Evolutionary conservation across 306 rosid species (phyloP), one percentile per base, ranked within the genome.

Genomic region (Vigna nakashimae): DNA sequence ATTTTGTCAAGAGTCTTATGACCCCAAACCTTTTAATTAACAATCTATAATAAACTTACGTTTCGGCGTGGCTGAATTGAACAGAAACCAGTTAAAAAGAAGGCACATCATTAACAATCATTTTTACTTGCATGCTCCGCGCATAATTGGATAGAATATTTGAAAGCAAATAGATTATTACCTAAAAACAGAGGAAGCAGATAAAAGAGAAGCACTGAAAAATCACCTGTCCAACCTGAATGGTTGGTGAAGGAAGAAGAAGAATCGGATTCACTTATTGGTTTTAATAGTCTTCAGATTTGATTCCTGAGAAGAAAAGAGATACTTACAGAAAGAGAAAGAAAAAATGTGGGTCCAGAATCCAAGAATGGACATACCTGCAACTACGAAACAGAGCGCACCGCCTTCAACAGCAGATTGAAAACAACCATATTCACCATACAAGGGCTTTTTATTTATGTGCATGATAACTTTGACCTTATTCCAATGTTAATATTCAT

Each of bases 191-290:
- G 49, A 32, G 34, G 49, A 70, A 32, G 63, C 48, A 15, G 9
- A 50, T 5, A 51, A 52, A 71, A 51, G 17, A 52, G 13, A 5
- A 51, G 13, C 18, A 51, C 48, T 28, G 10, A 48, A n/a, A 26
- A 20, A 68, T 0, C 16, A 24, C 40, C 56, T 67, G 22, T 11
- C 0, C 1, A 10, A 45, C 42, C 24, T 26, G 6, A 8, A 16
- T 69, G 74, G 59, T 49, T 8, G 60, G n/a, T 30, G 62, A 32
- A 48, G 13, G 45, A 49, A 30, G 11, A 70, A 50, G 62, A 70
- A 8, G 75, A 70, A 70, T 70, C 43, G 3, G 75, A 70, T 70
- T 50, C 62, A 10, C 10, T 16, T 9, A n/a, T 30, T n/a, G 18
- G 2, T 48, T 4, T 7, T 17, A 14, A 45, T 42, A n/a, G 11